Percentiles rank a stretch among this genome's conserved stretches.
Conservation (phyloP, 257 asterid species). For the Nicotiana tabacum region DNA sequence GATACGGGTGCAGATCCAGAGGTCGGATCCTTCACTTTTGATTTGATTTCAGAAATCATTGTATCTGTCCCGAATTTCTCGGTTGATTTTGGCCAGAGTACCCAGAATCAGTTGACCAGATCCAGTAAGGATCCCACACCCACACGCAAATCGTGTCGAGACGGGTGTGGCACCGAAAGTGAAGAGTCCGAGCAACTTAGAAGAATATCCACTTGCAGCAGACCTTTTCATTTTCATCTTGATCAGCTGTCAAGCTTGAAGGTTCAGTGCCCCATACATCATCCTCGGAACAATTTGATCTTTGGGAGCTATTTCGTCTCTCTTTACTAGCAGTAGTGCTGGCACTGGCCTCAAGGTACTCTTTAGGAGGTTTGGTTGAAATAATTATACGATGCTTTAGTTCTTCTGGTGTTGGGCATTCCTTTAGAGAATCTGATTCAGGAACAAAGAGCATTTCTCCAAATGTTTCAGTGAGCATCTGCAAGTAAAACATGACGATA, state of each 20-base stretch:
- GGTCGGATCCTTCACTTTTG: no score
- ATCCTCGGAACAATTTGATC: constrained; percentile 51
- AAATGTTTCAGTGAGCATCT: constrained; percentile 66
- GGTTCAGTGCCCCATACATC: constrained; percentile 90
- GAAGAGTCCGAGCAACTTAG: no score
- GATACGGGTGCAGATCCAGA: no score
- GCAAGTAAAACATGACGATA: background rate
- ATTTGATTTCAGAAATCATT: no score
- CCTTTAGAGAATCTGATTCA: constrained; percentile 52
- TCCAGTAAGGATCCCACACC: no score
- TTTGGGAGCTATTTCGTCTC: constrained; percentile 23
- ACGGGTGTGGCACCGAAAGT: no score
- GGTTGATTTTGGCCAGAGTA: no score
- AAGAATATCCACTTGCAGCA: background rate
- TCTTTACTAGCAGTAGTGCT: constrained; percentile 25
- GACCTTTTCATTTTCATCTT: constrained; percentile 50
- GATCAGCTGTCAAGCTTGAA: constrained; percentile 44
- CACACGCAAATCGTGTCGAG: no score
- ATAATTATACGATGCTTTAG: constrained; percentile 59
- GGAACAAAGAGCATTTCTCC: constrained; percentile 71
- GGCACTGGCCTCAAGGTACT: constrained; percentile 64
- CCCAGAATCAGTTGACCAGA: no score
- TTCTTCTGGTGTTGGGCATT: constrained; percentile 78
- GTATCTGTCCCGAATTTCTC: no score
- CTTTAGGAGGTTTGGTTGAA: constrained; percentile 90